phyloP scores from a whole-genome alignment of 1,284 basidiomycete genomes.

The Sanghuangporus baumii region DNA sequence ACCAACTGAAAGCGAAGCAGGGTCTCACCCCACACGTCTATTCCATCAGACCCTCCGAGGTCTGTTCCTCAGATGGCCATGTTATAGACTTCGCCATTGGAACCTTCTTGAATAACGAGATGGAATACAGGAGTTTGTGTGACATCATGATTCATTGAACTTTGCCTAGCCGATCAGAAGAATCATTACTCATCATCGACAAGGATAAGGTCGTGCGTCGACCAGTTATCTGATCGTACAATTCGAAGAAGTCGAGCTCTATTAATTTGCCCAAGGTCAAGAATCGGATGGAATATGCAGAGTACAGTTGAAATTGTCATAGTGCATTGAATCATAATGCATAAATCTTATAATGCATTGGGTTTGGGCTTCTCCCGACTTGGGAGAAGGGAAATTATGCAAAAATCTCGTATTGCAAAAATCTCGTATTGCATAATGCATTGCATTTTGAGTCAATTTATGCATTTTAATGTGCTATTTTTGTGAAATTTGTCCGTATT shows the following conservation, averaged over 20 bases:
- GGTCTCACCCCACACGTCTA: constrained; percentile 29
- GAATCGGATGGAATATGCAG: no score
- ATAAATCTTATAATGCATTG: no score
- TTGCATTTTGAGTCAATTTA: no score
- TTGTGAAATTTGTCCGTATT: no score
- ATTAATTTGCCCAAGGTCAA: neutral
- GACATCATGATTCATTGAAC: no score
- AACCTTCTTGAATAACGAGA: constrained; percentile 28
- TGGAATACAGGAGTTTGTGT: constrained; percentile 32
- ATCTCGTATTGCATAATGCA: no score
- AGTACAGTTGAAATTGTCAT: no score
- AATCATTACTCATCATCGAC: constrained; percentile 26
- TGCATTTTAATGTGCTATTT: no score
- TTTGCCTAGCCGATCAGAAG: neutral
- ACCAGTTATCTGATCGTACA: constrained; percentile 26
- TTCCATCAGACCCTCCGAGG: constrained; percentile 32
- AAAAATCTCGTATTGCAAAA: no score
- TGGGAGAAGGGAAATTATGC: no score
- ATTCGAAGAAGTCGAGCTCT: neutral
- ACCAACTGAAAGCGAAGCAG: neutral
- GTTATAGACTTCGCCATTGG: constrained; percentile 33
- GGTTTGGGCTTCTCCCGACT: no score
- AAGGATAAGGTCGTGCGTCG: constrained; percentile 33
- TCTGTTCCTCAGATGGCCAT: constrained; percentile 32
- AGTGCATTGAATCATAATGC: no score